Percentiles rank a stretch among this genome's conserved stretches.
Conservation (phyloP, 2,329 filamentous ascomycete species). For the Verticillium tricorpus region DNA sequence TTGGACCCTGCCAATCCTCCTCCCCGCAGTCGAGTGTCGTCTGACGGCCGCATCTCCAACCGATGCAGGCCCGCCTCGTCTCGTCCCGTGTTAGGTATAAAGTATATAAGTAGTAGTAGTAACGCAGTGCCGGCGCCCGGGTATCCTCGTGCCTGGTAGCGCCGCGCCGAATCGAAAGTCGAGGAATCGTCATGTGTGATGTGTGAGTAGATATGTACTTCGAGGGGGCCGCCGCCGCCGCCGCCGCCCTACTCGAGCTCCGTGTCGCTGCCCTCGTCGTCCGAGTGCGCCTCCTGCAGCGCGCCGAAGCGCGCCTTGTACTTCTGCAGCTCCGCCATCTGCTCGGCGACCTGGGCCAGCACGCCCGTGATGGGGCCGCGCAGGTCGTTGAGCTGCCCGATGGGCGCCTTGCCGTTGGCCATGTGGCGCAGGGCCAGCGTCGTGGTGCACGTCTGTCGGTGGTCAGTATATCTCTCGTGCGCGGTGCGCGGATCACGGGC, state of each 20-base stretch:
- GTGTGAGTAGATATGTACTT: not conserved
- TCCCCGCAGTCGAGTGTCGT: too few species aligned
- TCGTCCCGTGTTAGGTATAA: not conserved
- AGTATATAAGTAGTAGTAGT: not conserved
- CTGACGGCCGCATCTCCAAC: not conserved
- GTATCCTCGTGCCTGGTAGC: not conserved
- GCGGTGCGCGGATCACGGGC: not conserved
- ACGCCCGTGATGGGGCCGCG: constrained; percentile 74
- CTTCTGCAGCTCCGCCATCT: constrained; percentile 59
- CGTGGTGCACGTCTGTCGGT: constrained; percentile 69
- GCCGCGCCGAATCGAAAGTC: not conserved
- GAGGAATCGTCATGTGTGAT: not conserved
- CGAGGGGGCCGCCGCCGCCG: not conserved
- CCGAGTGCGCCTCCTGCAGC: constrained; percentile 24
- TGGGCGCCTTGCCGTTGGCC: constrained; percentile 60
- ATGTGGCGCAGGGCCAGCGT: constrained; percentile 77
- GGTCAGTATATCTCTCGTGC: not conserved
- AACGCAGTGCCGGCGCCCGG: not conserved
- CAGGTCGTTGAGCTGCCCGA: constrained; percentile 64
- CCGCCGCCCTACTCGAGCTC: constrained; percentile 21
- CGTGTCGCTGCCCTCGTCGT: constrained; percentile 25
- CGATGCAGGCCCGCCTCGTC: not conserved
- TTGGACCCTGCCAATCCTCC: too few species aligned
- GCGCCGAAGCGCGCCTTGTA: constrained; percentile 53
- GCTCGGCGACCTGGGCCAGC: constrained; percentile 54